Base-by-base conservation (phyloP, 768 basidiomycete species). In the Mycena sanguinolenta region DNA sequence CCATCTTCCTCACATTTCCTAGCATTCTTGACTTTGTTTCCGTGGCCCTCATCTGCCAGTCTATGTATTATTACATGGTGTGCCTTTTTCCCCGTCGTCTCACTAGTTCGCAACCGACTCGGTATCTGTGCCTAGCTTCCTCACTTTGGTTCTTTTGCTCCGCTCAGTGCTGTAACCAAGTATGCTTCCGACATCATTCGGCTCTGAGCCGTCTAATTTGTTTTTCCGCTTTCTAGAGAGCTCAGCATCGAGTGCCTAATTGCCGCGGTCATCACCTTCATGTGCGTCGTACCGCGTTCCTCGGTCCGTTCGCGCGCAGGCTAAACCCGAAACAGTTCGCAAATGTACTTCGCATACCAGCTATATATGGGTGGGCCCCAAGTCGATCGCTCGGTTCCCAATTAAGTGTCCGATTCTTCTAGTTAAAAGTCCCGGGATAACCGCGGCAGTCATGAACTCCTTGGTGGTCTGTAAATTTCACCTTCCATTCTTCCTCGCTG, bases 281-380 rank as follows among this genome's bases (percentile, higher is more conserved):
- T 81, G 84, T 85, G 49, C 30, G 81, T 72, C 14, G 16, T 27
- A 13, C 32, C n/a, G 21, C 44, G 7, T 46, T 13, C 32, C 13
- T 46, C 12, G 28, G 25, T 63, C 27, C 25, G n/a, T 34, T 19
- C 25, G 42, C 4, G 16, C 60, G 34, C n/a, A 25, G 19, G 38
- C 60, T 32, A 16, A 30, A 63, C 60, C 17, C 28, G 27, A 39
- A 50, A 14, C 69, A 85, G 85, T 32, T 85, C 85, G 16, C 85
- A 86, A 67, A 72, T 82, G 69, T 85, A 82, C 73, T 86, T 86
- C 65, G 84, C 81, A 6, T 77, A 81, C 61, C 84, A 86, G 71
- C 73, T 86, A 8, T 79, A 84, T 55, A 72, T 73, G 17, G 83
- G 83, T 83, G 59, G 25, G 76, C 64, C 39, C 30, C n/a, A 23